These are phyloP conservation scores for Ceratocystis alfenasii DNA, from an alignment of 2,329 filamentous ascomycete genomes.

Conservation along the genomic window DNA sequence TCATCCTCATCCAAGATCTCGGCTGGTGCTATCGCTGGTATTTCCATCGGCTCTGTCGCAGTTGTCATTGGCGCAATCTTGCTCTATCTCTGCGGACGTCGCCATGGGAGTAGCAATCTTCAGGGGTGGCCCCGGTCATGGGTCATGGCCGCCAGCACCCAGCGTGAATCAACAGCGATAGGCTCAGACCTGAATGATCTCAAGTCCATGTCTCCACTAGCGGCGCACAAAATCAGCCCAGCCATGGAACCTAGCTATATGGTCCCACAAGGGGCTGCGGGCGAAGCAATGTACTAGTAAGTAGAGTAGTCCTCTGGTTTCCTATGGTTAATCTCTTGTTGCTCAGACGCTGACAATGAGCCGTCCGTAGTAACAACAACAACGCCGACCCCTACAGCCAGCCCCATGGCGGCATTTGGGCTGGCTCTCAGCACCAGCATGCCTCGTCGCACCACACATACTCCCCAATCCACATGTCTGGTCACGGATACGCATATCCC, in stretches of 20 bases:
- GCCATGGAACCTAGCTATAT: background rate
- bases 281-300: background rate
- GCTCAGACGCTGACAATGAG: no score
- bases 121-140: slow-evolving; percentile 24
- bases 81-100: slow-evolving; percentile 38
- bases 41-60: slow-evolving; percentile 41
- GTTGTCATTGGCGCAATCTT: slow-evolving; percentile 35
- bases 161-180: background rate
- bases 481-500: background rate
- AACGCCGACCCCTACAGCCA: background rate
- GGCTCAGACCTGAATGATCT: background rate
- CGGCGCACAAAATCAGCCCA: background rate
- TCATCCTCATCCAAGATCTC: slow-evolving; percentile 24
- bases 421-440: background rate
- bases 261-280: background rate
- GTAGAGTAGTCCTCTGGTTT: background rate
- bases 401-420: background rate
- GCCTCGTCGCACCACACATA: background rate
- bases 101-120: slow-evolving; percentile 23
- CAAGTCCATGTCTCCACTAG: slow-evolving; percentile 7
- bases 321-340: background rate
- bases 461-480: background rate
- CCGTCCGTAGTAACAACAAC: background rate
- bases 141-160: background rate
- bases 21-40: slow-evolving; percentile 46